phyloP scores from a whole-genome alignment of 805 yeast genomes.

The Candida palmyrensis region DNA sequence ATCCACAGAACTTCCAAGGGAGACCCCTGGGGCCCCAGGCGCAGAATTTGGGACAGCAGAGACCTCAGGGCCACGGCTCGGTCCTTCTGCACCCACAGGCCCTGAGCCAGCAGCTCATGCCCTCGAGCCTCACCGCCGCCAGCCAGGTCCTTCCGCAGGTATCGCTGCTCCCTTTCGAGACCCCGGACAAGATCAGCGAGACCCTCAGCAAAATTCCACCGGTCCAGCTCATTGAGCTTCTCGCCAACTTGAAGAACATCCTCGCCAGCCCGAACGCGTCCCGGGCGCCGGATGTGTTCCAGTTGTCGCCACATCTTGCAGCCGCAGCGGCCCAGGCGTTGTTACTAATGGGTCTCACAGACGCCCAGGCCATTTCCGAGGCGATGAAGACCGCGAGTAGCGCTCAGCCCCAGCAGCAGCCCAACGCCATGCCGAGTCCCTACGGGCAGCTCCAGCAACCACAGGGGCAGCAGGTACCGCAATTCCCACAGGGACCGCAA shows the following conservation, averaged over 20 bases:
- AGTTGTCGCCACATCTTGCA: conserved; percentile 53
- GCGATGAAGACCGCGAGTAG: conserved; percentile 33
- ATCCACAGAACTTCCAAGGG: conserved; percentile 1
- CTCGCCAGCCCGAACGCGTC: conserved; percentile 45
- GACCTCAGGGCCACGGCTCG: too few relatives aligned
- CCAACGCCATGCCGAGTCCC: conserved; percentile 8
- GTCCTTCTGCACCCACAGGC: too few relatives aligned
- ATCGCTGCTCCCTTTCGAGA: conserved; percentile 38
- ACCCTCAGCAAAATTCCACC: conserved; percentile 66
- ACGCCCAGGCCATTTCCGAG: conserved; percentile 59
- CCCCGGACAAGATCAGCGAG: conserved; percentile 54
- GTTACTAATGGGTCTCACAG: conserved; percentile 71
- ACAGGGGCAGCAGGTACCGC: conserved; percentile 8
- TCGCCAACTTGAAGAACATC: conserved; percentile 59
- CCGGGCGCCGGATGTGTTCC: conserved; percentile 50
- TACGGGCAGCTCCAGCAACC: conserved; percentile 8
- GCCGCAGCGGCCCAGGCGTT: conserved; percentile 69
- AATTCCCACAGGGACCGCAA: conserved; percentile 5
- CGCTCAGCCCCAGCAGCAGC: conserved; percentile 8
- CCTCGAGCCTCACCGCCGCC: conserved; percentile 49
- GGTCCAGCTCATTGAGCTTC: conserved; percentile 60
- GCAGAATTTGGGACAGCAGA: conserved; percentile 4
- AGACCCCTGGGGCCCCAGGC: conserved; percentile 11
- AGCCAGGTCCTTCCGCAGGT: conserved; percentile 51
- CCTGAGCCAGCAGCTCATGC: conserved; percentile 19